phyloP scores from a whole-genome alignment of 208 protist species.

The Trichomonas gallinae region DNA sequence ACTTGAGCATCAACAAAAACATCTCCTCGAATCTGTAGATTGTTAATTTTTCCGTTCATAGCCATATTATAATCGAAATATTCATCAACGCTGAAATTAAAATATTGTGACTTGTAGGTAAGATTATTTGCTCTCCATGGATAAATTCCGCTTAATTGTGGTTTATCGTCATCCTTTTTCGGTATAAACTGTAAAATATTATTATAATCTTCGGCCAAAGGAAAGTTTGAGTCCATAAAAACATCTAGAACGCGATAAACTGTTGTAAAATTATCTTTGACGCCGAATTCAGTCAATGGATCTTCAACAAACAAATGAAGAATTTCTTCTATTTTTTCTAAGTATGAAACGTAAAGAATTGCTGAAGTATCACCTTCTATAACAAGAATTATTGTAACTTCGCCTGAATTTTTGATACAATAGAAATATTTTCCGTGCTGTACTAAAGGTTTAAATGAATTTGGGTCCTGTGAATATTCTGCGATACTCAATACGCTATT shows the following conservation, averaged over 20 bases:
- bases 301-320: neutral
- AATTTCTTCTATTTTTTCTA: neutral
- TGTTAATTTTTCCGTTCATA: neutral
- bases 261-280: neutral
- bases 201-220: neutral
- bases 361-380: neutral
- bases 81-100: neutral
- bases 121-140: neutral
- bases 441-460: neutral
- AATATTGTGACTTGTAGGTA: neutral
- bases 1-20: neutral
- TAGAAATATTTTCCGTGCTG: neutral
- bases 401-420: neutral
- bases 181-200: neutral
- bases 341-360: neutral
- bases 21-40: neutral
- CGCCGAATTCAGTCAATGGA: neutral
- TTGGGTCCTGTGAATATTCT: neutral
- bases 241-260: neutral
- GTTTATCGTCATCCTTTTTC: neutral
- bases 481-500: neutral
- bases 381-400: neutral
- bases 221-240: neutral
- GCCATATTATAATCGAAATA: neutral
- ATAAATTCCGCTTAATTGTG: neutral